Evolutionary conservation across 768 basidiomycete genomes (phyloP), one percentile per base, ranked within the genome.

Genomic region (Thelephora ganbajun): DNA sequence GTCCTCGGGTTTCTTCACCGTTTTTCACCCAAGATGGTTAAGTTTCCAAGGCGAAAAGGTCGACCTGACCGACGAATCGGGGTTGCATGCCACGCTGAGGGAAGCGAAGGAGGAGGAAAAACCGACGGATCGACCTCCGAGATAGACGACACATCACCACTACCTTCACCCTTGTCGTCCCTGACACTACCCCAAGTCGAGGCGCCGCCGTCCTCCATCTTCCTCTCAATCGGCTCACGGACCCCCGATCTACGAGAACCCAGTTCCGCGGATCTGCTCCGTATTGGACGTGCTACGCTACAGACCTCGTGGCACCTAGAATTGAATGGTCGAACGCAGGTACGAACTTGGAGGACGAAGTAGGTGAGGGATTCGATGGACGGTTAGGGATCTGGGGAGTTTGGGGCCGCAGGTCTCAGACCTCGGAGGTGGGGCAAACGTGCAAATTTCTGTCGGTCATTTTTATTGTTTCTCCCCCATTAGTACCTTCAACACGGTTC

Each of bases 21-120:
- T 11, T 5, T 42, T 5, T 22, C 12, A 51, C 43, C 12, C 20
- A n/a, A 19, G 44, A 48, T 36, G 18, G 14, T 35, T n/a, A 56
- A 87, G 84, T 66, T 86, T 83, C 62, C 84, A 84, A 43, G 83
- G 84, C 23, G 84, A 83, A 11, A 70, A 71, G 50, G 71, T 79
- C 23, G 84, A 87, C 59, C 62, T 77, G 46, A 82, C 80, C 51
- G 77, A 81, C 50, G 46, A 59, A 23, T 76, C 77, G 0, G 68
- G 77, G 35, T 54, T 76, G 18, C 66, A 69, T 39, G 68, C 77
- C 5, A 84, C 83, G 11, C 59, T 88, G 35, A 67, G 86, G 44
- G 86, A 90, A 64, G 80, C 83, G 0, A 65, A 71, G 18, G 86
- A 89, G 58, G 86, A 89, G 59, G 60, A 18, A 41, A 16, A 41